Percentiles rank a stretch among this genome's conserved stretches.
Evolutionary conservation across 202 grass and related monocot genomes (phyloP).

Genomic region (Dendrocalamus latiflorus): DNA sequence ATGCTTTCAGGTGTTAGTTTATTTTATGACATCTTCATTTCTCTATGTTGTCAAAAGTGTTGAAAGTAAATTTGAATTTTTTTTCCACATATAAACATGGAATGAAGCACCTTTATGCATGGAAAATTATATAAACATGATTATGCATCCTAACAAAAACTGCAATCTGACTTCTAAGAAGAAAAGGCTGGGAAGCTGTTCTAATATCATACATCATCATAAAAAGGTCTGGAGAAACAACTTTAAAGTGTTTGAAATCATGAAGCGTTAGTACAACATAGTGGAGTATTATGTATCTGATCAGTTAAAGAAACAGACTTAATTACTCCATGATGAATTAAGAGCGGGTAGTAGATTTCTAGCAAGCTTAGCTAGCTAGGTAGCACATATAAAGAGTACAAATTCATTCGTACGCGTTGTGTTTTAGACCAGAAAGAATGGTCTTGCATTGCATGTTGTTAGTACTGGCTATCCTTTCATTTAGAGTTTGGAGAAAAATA

Average conservation of each 20-base stretch:
- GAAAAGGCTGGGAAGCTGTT: constrained; percentile 36
- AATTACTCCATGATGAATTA: too few relatives aligned
- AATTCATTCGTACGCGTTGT: background rate
- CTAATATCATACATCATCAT: constrained; percentile 33
- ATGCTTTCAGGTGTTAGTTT: background rate
- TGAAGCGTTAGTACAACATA: background rate
- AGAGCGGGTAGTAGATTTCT: background rate
- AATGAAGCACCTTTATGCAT: background rate
- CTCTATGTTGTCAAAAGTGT: background rate
- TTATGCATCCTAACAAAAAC: constrained; percentile 41
- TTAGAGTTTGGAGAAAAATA: background rate
- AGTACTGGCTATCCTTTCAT: background rate
- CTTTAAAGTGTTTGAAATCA: constrained; percentile 23
- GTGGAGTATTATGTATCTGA: background rate
- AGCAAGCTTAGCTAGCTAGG: background rate
- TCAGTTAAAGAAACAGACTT: background rate
- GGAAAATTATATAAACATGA: background rate
- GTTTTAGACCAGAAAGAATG: background rate
- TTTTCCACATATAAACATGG: background rate
- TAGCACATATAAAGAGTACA: background rate
- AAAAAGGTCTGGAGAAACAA: background rate
- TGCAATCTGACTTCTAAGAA: constrained; percentile 24
- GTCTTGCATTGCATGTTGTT: background rate
- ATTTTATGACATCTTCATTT: background rate
- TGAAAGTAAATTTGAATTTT: background rate